Conservation (phyloP, 495 filamentous ascomycete genomes). For the Neurospora tetraspora region DNA sequence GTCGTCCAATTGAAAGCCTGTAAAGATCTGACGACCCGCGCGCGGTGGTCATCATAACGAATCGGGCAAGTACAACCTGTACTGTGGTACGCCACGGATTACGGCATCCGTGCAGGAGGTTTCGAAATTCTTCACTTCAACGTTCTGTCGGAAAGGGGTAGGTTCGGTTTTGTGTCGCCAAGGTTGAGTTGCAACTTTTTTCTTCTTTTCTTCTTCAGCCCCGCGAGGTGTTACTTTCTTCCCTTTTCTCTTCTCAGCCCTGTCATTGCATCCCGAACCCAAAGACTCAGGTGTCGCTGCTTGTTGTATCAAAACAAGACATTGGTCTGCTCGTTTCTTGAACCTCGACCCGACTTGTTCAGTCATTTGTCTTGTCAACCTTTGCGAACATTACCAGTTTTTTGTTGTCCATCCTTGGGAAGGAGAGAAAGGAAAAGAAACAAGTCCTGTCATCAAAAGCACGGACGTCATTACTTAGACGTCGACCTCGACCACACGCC, state of each 20-base stretch:
- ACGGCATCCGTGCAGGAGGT: neutral
- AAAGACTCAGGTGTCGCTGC: neutral
- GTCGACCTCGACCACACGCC: neutral
- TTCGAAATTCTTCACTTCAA: neutral
- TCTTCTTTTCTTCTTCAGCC: neutral
- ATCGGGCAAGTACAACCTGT: neutral
- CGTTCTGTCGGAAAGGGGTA: neutral
- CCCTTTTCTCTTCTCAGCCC: neutral
- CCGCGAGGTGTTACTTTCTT: neutral
- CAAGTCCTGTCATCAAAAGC: neutral
- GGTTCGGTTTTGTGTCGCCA: neutral
- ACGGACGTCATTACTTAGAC: neutral
- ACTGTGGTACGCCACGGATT: neutral
- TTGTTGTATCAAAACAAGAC: neutral
- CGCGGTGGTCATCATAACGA: neutral
- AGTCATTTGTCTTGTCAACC: neutral
- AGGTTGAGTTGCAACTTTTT: neutral
- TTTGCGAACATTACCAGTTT: neutral
- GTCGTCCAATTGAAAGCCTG: neutral
- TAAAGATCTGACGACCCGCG: neutral
- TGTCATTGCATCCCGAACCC: neutral
- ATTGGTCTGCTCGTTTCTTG: neutral
- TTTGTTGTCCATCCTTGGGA: too few relatives aligned
- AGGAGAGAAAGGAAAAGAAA: neutral
- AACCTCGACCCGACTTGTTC: neutral